Evolutionary conservation across 495 filamentous ascomycete species (phyloP), one percentile per base, ranked within the genome.

Genomic region (Penicillium fimorum): DNA sequence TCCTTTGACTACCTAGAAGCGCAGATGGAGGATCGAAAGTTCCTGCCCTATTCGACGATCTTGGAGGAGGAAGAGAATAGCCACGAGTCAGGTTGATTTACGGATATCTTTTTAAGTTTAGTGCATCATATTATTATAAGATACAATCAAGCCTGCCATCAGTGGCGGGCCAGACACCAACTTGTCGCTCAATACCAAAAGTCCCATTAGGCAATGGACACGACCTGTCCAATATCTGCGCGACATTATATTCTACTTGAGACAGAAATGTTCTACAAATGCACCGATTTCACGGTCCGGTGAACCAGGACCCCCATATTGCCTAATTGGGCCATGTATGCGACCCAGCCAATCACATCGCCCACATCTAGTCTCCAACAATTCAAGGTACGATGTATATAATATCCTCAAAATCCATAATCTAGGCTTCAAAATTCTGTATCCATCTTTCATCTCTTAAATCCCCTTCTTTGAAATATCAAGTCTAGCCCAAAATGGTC

Each of bases 21-120:
- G 62, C 61, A 69, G 67, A 52, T 62, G 62, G 55, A 68, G 59
- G 49, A 75, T 61, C 49, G 38, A 3, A 74, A 75, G 0, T 62
- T 84, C 22, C 62, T 86, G 17, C 72, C 74, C 22, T 52, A 52
- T 27, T 76, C 82, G 49, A 88, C 83, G 0, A 89, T 89, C 17
- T 67, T 87, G 47, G 86, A 89, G 68, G 87, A 88, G 63, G 85
- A 86, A 47, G 81, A 81, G 43, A 64, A 56, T 32, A 73, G 64
- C 41, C 57, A 71, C 24, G 65, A 61, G 10, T 71, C 69, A 27
- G 61, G 43, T 25, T 54, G 47, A 55, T 51, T 8, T 51, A 17
- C 40, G 47, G 6, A 37, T 29, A 47, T 8, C 27, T 40, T 18
- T 18, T 47, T 37, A 35, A 25, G n/a, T 10, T 1, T 45, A 37